These are phyloP conservation scores for Histomonas meleagridis DNA, from an alignment of 208 protist species.

Conservation along the genomic window DNA sequence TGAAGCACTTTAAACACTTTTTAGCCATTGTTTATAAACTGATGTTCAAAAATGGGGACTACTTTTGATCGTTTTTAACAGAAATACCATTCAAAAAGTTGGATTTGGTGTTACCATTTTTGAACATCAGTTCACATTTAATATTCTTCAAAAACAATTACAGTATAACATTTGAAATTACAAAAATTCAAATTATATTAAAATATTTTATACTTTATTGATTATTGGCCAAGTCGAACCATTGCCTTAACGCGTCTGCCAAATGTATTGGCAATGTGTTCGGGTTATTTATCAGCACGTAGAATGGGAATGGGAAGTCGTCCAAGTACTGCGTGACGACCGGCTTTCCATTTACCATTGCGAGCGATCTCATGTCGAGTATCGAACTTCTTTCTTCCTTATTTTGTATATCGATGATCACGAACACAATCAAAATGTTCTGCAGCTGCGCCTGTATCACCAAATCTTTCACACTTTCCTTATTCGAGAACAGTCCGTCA, in stretches of 20 bases:
- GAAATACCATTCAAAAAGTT: too few species aligned
- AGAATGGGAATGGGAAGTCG: conserved; percentile 97
- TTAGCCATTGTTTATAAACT: too few species aligned
- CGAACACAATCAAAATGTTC: conserved; percentile 30
- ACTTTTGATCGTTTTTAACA: too few species aligned
- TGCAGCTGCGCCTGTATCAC: neutral
- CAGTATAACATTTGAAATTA: too few species aligned
- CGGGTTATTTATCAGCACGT: conserved; percentile 89
- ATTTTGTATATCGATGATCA: conserved; percentile 37
- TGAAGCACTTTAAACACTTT: too few species aligned
- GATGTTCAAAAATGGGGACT: too few species aligned
- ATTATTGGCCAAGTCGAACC: conserved; percentile 71
- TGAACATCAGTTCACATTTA: too few species aligned
- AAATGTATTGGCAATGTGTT: conserved; percentile 80
- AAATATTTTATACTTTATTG: too few species aligned
- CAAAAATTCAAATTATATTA: too few species aligned
- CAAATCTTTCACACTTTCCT: neutral
- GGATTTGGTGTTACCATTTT: too few species aligned
- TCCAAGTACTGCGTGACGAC: conserved; percentile 81
- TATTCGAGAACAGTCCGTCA: neutral
- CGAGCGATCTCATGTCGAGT: conserved; percentile 42
- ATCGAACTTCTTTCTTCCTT: conserved; percentile 39
- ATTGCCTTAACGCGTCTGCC: conserved; percentile 93
- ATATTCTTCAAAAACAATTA: too few species aligned
- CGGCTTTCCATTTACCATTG: conserved; percentile 59